phyloP scores from a whole-genome alignment of 345 rosid species.

The Stellera chamaejasme region DNA sequence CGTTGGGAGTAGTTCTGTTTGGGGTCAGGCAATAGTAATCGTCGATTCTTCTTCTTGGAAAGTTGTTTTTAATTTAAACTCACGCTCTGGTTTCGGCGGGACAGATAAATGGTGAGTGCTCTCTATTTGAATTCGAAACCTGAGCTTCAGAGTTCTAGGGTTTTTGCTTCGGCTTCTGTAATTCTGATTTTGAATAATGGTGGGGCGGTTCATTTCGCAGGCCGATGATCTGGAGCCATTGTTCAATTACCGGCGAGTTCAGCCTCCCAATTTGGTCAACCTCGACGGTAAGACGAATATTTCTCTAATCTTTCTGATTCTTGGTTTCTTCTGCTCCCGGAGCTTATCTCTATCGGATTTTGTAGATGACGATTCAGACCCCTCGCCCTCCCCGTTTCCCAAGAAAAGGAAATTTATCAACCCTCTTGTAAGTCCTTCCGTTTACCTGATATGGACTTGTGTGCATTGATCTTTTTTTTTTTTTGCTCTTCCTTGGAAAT shows the following conservation, averaged over 20 bases:
- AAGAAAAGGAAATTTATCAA: conserved; percentile 19
- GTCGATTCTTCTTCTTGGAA: no score
- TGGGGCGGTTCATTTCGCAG: conserved; percentile 18
- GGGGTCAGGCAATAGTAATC: no score
- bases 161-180: no score
- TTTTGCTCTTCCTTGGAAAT: neutral
- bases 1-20: no score
- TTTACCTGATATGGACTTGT: neutral
- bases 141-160: no score
- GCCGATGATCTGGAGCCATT: conserved; percentile 65
- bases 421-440: conserved; percentile 15
- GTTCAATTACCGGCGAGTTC: conserved; percentile 70
- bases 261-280: conserved; percentile 35
- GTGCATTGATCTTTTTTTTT: neutral
- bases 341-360: neutral
- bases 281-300: conserved; percentile 36
- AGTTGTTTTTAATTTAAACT: no score
- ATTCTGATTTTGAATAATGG: no score
- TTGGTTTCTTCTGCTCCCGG: neutral
- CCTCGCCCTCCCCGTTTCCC: conserved; percentile 5
- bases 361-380: conserved; percentile 21
- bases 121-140: no score
- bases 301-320: conserved; percentile 2
- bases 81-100: no score
- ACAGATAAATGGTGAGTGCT: no score